Evolutionary conservation across 306 rosid species (phyloP), one percentile per base, ranked within the genome.

Genomic region (Trifolium subterraneum): DNA sequence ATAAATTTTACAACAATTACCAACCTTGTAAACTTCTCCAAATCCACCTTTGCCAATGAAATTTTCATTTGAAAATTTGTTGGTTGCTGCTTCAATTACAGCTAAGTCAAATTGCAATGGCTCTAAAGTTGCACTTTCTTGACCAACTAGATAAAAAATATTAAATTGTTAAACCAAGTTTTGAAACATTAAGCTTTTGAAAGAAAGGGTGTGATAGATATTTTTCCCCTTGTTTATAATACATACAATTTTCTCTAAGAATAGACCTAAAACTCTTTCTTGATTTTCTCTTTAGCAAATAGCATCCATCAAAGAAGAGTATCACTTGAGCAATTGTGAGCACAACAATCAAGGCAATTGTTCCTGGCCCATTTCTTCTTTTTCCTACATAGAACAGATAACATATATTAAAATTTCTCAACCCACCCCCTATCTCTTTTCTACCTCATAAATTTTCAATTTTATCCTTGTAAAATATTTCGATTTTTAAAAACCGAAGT

Each of bases 21-120:
- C 5, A 2, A 68, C 60, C 59, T 68, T 47, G 29, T 68, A 68
- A 47, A 68, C 73, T 68, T 68, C 73, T 47, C 73, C 73, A 27
- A 68, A 68, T 68, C 73, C 73, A 47, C 60, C 73, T 29, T 16
- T 68, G 20, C 73, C 73, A 47, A 68, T 68, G 11, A 10, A 47
- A 68, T 68, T 68, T 16, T 68, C 42, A 68, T 15, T 15, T 10
- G 73, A 50, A 68, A 68, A 68, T 41, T 68, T 47, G 29, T 68
- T 68, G n/a, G 73, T 42, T 42, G 71, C 56, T 20, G 12, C 52
- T 44, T 23, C 54, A 66, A 66, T 66, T 44, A 44, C 35, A 68
- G 7, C 60, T 11, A 48, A 68, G 2, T 31, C 41, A 16, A 47
- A 68, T 47, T 68, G 73, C 6, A 68, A 47, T 10, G 73, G 58